phyloP scores from a whole-genome alignment of 2,329 filamentous ascomycete genomes.

The Ceratocystis huliohia region DNA sequence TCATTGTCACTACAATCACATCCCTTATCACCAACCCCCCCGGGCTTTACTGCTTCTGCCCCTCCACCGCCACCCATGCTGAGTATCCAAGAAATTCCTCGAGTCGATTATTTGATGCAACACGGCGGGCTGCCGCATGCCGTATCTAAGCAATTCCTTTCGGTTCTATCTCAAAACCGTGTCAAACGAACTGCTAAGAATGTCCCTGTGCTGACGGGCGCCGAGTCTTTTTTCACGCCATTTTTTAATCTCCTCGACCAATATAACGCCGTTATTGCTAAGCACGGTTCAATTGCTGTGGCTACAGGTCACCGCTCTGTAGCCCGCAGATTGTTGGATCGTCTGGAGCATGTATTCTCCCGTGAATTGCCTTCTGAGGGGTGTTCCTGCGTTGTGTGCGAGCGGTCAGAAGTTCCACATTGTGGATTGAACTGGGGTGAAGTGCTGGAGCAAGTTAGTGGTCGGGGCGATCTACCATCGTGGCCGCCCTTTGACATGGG shows the following conservation, averaged over 20 bases:
- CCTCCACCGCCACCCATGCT: conserved; percentile 68
- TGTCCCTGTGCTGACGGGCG: conserved; percentile 52
- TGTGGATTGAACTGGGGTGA: conserved; percentile 86
- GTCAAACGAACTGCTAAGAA: conserved; percentile 45
- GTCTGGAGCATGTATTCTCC: conserved; percentile 87
- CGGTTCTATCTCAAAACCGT: conserved; percentile 40
- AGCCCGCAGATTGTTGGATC: conserved; percentile 77
- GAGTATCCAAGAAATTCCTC: conserved; percentile 56
- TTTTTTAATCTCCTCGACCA: conserved; percentile 75
- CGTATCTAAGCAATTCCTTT: conserved; percentile 61
- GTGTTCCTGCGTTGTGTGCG: conserved; percentile 80
- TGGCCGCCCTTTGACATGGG: conserved; percentile 82
- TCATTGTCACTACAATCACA: conserved; percentile 22
- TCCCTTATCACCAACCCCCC: conserved; percentile 24
- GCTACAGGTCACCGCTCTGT: conserved; percentile 91
- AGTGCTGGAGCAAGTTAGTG: conserved; percentile 83
- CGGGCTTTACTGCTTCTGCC: conserved; percentile 38
- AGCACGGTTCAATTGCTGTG: conserved; percentile 81
- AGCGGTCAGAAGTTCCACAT: conserved; percentile 46
- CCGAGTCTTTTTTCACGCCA: conserved; percentile 65
- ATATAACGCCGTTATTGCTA: conserved; percentile 67
- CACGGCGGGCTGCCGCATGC: conserved; percentile 67
- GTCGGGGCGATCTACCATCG: conserved; percentile 67
- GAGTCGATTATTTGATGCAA: conserved; percentile 84
- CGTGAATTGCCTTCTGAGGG: conserved; percentile 76